Conservation (phyloP, 1,139 yeast genomes). For the Sugiyamaella pinicola region DNA sequence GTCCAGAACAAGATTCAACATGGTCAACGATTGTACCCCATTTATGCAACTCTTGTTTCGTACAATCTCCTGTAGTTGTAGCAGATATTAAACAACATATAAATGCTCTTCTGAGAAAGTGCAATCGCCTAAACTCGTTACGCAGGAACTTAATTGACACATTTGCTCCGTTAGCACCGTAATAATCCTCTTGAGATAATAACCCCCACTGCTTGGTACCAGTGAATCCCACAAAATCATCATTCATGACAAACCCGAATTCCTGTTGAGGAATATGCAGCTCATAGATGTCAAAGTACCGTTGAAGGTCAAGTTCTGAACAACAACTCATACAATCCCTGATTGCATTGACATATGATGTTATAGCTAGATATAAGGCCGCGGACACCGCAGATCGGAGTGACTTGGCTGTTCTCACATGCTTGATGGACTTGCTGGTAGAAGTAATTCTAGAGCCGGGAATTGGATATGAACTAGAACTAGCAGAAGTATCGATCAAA, state of each 20-base stretch:
- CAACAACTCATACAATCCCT: conserved; percentile 38
- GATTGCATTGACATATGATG: conserved; percentile 37
- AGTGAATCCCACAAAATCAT: conserved; percentile 29
- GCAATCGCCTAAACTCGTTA: conserved; percentile 42
- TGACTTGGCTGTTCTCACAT: conserved; percentile 33
- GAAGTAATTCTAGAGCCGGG: conserved; percentile 27
- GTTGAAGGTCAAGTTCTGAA: conserved; percentile 43
- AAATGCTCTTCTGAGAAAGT: conserved; percentile 45
- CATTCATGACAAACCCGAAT: conserved; percentile 28
- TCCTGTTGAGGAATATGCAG: conserved; percentile 28
- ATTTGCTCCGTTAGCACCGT: conserved; percentile 38
- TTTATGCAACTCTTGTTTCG: conserved; percentile 32
- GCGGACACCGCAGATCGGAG: conserved; percentile 40
- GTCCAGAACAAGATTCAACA: conserved; percentile 35
- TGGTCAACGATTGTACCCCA: conserved; percentile 43
- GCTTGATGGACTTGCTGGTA: conserved; percentile 21
- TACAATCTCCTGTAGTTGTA: conserved; percentile 37
- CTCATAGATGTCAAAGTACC: conserved; percentile 49
- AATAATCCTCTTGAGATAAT: conserved; percentile 24
- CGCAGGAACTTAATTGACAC: conserved; percentile 36
- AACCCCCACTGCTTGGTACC: conserved; percentile 3
- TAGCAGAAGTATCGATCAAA: conserved; percentile 19
- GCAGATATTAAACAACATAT: conserved; percentile 48
- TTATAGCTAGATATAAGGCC: conserved; percentile 35
- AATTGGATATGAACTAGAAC: conserved; percentile 15